phyloP scores from a whole-genome alignment of 202 grass and related monocot species.

The Panicum hallii region DNA sequence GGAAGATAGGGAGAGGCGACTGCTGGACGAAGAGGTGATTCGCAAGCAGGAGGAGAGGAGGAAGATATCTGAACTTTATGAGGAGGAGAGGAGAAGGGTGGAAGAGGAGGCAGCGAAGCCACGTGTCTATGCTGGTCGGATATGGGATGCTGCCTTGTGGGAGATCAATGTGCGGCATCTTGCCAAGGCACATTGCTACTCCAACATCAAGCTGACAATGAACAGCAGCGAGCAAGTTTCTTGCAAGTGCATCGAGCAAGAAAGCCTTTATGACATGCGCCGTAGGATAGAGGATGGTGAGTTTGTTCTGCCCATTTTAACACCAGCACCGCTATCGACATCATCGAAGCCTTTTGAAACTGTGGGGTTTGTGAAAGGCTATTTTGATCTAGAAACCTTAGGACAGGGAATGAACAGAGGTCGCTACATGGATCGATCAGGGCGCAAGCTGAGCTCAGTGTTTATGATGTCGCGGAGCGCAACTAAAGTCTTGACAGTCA shows the following conservation, averaged over 20 bases:
- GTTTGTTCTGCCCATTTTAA: background rate
- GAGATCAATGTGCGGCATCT: background rate
- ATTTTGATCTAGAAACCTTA: background rate
- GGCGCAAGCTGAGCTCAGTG: background rate
- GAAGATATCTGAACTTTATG: background rate
- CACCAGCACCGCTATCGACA: background rate
- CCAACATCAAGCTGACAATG: background rate
- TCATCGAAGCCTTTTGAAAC: background rate
- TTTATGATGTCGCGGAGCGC: background rate
- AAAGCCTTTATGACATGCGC: background rate
- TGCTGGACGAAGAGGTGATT: background rate
- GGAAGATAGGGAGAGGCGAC: conserved; percentile 3
- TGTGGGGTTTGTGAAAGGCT: conserved; percentile 11
- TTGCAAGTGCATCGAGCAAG: background rate
- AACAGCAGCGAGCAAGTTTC: background rate
- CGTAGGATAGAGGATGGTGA: background rate
- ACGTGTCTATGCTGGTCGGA: background rate
- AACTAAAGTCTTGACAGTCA: background rate
- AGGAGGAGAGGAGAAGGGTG: background rate
- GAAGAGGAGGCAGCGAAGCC: background rate
- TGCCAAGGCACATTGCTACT: background rate
- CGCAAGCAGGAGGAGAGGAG: conserved; percentile 10
- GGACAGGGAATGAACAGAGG: background rate
- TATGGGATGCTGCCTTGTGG: conserved; percentile 7
- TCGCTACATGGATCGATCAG: background rate